phyloP scores from a whole-genome alignment of 345 rosid species.

The Gossypium stocksii region DNA sequence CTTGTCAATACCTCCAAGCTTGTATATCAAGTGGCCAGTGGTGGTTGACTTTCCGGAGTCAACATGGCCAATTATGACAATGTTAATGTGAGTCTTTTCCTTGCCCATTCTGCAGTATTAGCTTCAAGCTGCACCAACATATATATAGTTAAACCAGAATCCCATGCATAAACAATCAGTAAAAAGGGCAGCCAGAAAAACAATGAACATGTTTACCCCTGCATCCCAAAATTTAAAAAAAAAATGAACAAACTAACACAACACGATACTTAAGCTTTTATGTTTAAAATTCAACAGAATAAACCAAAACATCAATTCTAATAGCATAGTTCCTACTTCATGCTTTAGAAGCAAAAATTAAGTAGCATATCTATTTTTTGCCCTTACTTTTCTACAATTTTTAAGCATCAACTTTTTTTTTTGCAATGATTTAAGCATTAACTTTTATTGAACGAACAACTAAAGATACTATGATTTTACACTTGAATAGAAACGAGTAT shows the following conservation, averaged over 20 bases:
- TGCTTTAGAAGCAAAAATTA: background rate
- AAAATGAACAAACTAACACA: background rate
- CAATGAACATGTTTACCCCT: background rate
- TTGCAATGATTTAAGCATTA: background rate
- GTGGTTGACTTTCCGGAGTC: conserved; percentile 9
- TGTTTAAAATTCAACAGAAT: background rate
- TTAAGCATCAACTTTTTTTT: too few relatives aligned
- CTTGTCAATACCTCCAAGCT: conserved; percentile 12
- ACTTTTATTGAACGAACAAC: background rate
- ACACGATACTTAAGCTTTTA: background rate
- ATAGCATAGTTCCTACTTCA: background rate
- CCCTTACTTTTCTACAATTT: background rate
- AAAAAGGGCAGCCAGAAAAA: background rate
- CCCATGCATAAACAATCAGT: background rate
- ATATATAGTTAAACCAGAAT: background rate
- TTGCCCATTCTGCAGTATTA: conserved; percentile 5
- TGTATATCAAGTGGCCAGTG: conserved; percentile 10
- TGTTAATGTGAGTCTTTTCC: conserved; percentile 2
- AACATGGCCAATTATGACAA: conserved; percentile 3
- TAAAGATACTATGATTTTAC: background rate
- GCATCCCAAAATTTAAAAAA: background rate
- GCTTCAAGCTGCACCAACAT: conserved; percentile 8
- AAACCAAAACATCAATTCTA: background rate
- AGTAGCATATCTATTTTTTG: background rate
- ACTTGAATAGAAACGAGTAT: background rate